phyloP scores from a whole-genome alignment of 148 eudicot genomes.

The Bassia scoparia region DNA sequence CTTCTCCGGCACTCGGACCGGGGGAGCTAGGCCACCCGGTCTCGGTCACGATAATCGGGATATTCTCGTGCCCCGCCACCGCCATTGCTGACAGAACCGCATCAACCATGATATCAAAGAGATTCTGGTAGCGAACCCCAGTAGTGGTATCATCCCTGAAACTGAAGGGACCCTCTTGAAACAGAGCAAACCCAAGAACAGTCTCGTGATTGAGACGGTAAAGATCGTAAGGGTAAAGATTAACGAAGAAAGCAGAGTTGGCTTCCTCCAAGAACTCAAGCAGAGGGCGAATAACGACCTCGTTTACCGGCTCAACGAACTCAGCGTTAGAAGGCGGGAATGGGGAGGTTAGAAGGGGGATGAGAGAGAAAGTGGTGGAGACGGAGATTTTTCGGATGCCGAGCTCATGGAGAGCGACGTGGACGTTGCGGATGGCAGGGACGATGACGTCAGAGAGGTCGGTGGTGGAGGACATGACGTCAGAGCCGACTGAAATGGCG shows the following conservation, averaged over 20 bases:
- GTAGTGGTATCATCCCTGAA: conserved; percentile 72
- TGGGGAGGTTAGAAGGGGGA: conserved; percentile 34
- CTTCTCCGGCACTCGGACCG: conserved; percentile 26
- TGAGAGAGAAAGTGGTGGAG: conserved; percentile 66
- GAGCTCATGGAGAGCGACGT: conserved; percentile 38
- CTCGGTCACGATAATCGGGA: conserved; percentile 67
- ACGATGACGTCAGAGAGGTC: conserved; percentile 41
- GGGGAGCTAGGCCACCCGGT: conserved; percentile 73
- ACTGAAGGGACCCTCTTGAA: conserved; percentile 46
- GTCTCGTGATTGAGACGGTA: conserved; percentile 40
- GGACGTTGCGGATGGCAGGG: conserved; percentile 61
- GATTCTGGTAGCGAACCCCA: conserved; percentile 72
- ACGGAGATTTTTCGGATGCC: conserved; percentile 51
- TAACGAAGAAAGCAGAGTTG: conserved; percentile 58
- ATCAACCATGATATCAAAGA: conserved; percentile 79
- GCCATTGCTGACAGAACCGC: conserved; percentile 59
- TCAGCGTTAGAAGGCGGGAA: conserved; percentile 83
- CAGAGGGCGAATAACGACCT: conserved; percentile 44
- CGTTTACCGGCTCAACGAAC: conserved; percentile 42
- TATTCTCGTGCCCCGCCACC: conserved; percentile 62
- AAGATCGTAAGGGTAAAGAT: conserved; percentile 54
- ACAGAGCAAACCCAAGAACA: conserved; percentile 63
- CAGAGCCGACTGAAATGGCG: conserved; percentile 56
- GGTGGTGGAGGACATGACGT: conserved; percentile 19
- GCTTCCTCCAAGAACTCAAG: conserved; percentile 55